phyloP scores from a whole-genome alignment of 345 rosid species.

The Eucalyptus leucophloia region DNA sequence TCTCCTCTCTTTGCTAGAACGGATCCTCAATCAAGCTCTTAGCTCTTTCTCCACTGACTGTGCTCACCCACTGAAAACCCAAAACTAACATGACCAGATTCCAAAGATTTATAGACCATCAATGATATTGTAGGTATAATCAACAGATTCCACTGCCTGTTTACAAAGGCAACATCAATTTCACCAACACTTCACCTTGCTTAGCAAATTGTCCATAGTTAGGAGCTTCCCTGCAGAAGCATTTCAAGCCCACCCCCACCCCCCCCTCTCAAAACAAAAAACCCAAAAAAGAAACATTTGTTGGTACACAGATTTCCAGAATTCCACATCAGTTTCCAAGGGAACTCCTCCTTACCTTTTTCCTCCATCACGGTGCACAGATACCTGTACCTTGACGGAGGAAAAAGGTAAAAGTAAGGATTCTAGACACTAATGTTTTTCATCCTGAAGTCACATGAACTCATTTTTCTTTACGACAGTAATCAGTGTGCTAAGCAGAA shows the following conservation, averaged over 20 bases:
- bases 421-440: not conserved
- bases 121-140: not conserved
- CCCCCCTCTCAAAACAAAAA: too few relatives aligned
- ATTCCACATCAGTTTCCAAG: not conserved
- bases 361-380: not conserved
- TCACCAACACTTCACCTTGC: not conserved
- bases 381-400: not conserved
- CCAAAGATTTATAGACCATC: not conserved
- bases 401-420: not conserved
- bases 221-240: not conserved
- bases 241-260: fast-evolving
- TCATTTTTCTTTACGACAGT: not conserved
- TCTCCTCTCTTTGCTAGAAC: not conserved
- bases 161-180: not conserved
- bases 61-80: not conserved
- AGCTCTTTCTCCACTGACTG: not conserved
- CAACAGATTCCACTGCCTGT: not conserved
- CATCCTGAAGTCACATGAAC: not conserved
- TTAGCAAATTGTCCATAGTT: not conserved
- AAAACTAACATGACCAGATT: not conserved
- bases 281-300: not conserved
- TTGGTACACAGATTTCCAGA: not conserved
- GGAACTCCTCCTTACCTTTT: not conserved
- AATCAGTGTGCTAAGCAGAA: not conserved
- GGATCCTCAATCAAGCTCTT: not conserved